phyloP scores from a whole-genome alignment of 805 yeast genomes.

The Priceomyces castillae region DNA sequence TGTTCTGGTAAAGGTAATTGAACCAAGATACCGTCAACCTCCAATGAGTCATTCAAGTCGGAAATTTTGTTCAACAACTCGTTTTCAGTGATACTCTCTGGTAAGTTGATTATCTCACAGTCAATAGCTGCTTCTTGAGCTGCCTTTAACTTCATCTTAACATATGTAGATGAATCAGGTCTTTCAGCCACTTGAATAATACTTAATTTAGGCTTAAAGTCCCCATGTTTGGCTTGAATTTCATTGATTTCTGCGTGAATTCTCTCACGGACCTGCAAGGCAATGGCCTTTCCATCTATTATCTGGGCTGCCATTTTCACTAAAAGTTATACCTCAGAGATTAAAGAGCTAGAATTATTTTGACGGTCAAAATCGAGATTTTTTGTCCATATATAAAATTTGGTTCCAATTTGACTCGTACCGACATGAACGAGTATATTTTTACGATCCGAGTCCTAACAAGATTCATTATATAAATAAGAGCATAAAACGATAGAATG shows the following conservation, averaged over 20 bases:
- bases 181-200: conserved; percentile 77
- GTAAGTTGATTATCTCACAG: conserved; percentile 59
- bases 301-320: conserved; percentile 29
- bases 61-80: conserved; percentile 54
- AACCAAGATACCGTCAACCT: conserved; percentile 70
- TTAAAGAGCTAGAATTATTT: background rate
- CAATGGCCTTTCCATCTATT: conserved; percentile 47
- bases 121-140: conserved; percentile 66
- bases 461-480: too few species aligned
- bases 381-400: background rate
- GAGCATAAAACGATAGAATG: too few species aligned
- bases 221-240: conserved; percentile 44
- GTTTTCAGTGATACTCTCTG: conserved; percentile 54
- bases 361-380: background rate
- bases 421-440: background rate
- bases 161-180: conserved; percentile 80
- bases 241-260: conserved; percentile 40
- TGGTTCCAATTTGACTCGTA: background rate
- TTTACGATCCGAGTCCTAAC: background rate
- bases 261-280: conserved; percentile 35
- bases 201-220: conserved; percentile 62
- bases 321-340: background rate
- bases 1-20: conserved; percentile 77
- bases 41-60: conserved; percentile 53
- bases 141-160: conserved; percentile 75